Evolutionary conservation across 139 green algal genomes (phyloP).

Genomic region (Chlorella vulgaris): DNA sequence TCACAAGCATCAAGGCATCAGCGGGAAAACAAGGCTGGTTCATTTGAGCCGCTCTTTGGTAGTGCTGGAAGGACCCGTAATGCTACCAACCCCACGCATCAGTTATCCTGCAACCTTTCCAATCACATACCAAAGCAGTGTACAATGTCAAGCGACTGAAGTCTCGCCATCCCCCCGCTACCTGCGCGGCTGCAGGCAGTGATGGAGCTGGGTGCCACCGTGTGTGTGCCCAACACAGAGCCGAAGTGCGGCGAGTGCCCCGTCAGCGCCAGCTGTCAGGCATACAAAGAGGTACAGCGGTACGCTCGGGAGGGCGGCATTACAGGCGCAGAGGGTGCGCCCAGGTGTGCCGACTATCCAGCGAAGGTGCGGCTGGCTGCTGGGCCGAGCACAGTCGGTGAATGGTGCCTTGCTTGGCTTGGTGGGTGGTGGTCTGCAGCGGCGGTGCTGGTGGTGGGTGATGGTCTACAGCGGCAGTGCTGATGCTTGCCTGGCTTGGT

Average conservation of each 20-base stretch:
- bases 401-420: not conserved
- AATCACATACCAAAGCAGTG: too few relatives aligned
- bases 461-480: not conserved
- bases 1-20: not conserved
- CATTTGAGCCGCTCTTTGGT: too few relatives aligned
- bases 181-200: conserved; percentile 67
- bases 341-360: conserved; percentile 59
- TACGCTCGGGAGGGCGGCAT: conserved; percentile 24
- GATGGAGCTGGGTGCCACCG: conserved; percentile 95
- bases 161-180: not conserved
- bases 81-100: too few relatives aligned
- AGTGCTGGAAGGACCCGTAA: too few relatives aligned
- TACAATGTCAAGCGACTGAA: too few relatives aligned
- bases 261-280: conserved; percentile 58
- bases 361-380: conserved; percentile 40
- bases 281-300: not conserved
- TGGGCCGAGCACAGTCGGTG: too few relatives aligned
- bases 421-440: too few relatives aligned
- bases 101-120: too few relatives aligned
- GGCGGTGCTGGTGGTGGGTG: not conserved
- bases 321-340: conserved; percentile 18
- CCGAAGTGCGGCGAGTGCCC: conserved; percentile 81
- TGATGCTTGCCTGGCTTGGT: not conserved
- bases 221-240: conserved; percentile 77
- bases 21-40: too few relatives aligned